Base-by-base conservation (phyloP, 2,329 filamentous ascomycete genomes). In the Cercospora nicotianae region DNA sequence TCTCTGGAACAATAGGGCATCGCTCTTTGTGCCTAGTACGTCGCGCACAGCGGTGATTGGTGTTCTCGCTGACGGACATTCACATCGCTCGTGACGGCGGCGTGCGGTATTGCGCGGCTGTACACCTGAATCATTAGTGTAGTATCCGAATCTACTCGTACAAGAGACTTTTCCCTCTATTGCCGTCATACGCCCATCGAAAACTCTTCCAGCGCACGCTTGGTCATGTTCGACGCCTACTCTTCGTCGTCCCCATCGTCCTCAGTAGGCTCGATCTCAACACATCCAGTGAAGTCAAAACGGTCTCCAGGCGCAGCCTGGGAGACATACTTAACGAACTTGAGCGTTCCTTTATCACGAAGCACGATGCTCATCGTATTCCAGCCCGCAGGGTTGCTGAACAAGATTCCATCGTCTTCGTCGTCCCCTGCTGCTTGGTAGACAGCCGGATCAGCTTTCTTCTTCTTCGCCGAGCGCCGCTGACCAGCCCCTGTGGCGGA, bases 251-350 rank as follows among this genome's bases (percentile, higher is more conserved):
- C 83, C 12, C 85, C 86, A 71, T 85, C 85, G 62, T 85, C 84
- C 13, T 77, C 79, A 7, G 77, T 76, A 55, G 71, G 73, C 59
- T 74, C 70, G 33, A 97, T 90, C 26, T 90, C 92, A 78, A 91
- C 92, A 36, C 89, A 88, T 0, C 89, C 95, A 58, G 88, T 90
- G 60, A 98, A 85, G 81, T 99, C 95, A 93, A 94, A 98, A 53
- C 95, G 86, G 80, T 98, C 95, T 0, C 95, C 95, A 76, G 87
- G 87, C 7, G 95, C 95, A 61, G 86, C 87, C 68, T 85, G 85
- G 80, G 91, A 96, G 23, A 99, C 91, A 79, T 98, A 99, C 83
- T 98, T 99, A 76, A 98, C 93, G 78, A 99, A 99, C 78, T 92
- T 90, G 77, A 99, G 84, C 13, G 91, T 90, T 13, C 92, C 94